phyloP scores from a whole-genome alignment of 1,139 yeast species.

The Yamadazyma buinensis region DNA sequence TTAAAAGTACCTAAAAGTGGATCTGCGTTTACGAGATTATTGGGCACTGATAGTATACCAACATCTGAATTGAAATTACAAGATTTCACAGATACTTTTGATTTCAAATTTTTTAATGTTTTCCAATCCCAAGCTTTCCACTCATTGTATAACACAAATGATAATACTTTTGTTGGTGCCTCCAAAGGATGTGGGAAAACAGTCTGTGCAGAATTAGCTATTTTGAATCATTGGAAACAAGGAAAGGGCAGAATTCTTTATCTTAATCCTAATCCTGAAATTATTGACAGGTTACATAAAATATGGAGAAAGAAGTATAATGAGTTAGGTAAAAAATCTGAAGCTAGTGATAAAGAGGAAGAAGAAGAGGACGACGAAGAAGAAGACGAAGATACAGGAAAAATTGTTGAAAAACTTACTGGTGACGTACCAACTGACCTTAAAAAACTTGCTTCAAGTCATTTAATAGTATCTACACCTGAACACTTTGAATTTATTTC shows the following conservation, averaged over 20 bases:
- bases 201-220: constrained; percentile 66
- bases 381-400: too few relatives aligned
- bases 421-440: constrained; percentile 61
- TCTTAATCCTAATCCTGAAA: constrained; percentile 56
- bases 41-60: constrained; percentile 46
- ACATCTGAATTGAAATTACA: constrained; percentile 43
- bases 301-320: constrained; percentile 53
- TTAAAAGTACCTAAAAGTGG: constrained; percentile 65
- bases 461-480: constrained; percentile 77
- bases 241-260: constrained; percentile 61
- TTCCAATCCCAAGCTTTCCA: constrained; percentile 72
- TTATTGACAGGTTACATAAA: constrained; percentile 42
- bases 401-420: constrained; percentile 51
- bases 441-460: constrained; percentile 51
- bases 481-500: constrained; percentile 68
- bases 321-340: constrained; percentile 14
- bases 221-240: constrained; percentile 66
- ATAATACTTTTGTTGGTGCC: constrained; percentile 62
- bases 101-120: constrained; percentile 55
- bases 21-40: constrained; percentile 56
- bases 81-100: constrained; percentile 45
- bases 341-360: too few relatives aligned
- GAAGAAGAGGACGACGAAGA: not conserved
- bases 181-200: constrained; percentile 79
- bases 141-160: constrained; percentile 54